These are phyloP conservation scores for Lepidium africanum DNA, from an alignment of 345 rosid genomes.

Conservation along the genomic window DNA sequence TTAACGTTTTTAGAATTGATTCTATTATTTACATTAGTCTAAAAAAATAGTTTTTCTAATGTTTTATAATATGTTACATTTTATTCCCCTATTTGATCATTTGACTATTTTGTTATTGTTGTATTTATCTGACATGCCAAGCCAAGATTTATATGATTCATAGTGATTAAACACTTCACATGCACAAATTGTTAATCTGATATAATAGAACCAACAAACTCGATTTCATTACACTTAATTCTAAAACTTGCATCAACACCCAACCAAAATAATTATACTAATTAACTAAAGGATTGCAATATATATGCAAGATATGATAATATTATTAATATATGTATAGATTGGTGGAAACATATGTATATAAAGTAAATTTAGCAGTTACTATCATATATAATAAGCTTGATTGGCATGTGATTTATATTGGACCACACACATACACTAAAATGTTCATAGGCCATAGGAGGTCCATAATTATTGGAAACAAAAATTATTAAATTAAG, in stretches of 20 bases:
- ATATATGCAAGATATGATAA: background rate
- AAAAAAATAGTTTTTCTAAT: no score
- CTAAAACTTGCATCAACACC: background rate
- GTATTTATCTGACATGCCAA: no score
- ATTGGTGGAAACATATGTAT: background rate
- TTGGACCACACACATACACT: conserved; percentile 17
- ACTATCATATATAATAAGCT: conserved; percentile 16
- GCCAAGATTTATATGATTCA: background rate
- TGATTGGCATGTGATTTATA: conserved; percentile 23
- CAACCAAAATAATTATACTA: background rate
- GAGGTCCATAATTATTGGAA: background rate
- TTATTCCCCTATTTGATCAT: no score
- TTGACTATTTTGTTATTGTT: no score
- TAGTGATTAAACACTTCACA: background rate
- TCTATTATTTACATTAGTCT: no score
- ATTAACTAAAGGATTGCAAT: background rate
- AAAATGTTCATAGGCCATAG: background rate
- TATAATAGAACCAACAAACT: background rate
- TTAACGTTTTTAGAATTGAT: no score
- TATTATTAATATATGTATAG: background rate
- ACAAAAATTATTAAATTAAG: conserved; percentile 4
- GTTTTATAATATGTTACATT: no score
- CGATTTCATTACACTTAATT: background rate
- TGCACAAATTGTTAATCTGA: background rate
- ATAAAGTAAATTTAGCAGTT: background rate